Conservation (phyloP, 495 filamentous ascomycete genomes). For the Xylona heveae region DNA sequence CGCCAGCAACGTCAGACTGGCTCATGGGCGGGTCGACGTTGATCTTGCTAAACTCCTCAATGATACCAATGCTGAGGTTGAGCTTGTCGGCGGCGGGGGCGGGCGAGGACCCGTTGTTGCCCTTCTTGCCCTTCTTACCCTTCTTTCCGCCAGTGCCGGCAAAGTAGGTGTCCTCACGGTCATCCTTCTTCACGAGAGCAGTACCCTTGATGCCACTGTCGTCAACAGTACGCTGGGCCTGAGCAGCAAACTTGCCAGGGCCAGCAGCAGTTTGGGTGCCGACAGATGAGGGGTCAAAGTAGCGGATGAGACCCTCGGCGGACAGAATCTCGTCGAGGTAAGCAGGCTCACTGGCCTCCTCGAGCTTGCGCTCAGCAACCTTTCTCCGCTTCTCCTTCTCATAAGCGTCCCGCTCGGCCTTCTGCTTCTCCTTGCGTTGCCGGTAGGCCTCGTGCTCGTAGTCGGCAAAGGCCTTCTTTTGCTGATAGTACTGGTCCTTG, state of each 20-base stretch:
- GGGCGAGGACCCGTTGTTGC: conserved; percentile 13
- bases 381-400: conserved; percentile 57
- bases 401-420: conserved; percentile 55
- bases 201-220: conserved; percentile 57
- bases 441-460: conserved; percentile 64
- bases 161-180: conserved; percentile 75
- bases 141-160: conserved; percentile 62
- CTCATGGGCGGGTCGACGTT: conserved; percentile 72
- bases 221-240: conserved; percentile 64
- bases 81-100: conserved; percentile 31
- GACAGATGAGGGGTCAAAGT: conserved; percentile 63
- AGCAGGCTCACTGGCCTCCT: conserved; percentile 74
- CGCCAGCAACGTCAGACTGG: conserved; percentile 54
- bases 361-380: conserved; percentile 62
- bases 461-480: conserved; percentile 51
- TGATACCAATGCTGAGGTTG: conserved; percentile 70
- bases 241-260: conserved; percentile 49
- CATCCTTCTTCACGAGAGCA: conserved; percentile 56
- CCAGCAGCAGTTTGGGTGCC: conserved; percentile 6
- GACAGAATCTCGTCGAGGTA: conserved; percentile 81
- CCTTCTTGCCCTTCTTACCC: conserved; percentile 80
- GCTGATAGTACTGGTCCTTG: conserved; percentile 68
- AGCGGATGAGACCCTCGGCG: conserved; percentile 64
- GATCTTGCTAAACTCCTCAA: conserved; percentile 71
- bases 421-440: conserved; percentile 54